Evolutionary conservation across 441 rosid species (phyloP).

Genomic region (Macaranga tanarius): DNA sequence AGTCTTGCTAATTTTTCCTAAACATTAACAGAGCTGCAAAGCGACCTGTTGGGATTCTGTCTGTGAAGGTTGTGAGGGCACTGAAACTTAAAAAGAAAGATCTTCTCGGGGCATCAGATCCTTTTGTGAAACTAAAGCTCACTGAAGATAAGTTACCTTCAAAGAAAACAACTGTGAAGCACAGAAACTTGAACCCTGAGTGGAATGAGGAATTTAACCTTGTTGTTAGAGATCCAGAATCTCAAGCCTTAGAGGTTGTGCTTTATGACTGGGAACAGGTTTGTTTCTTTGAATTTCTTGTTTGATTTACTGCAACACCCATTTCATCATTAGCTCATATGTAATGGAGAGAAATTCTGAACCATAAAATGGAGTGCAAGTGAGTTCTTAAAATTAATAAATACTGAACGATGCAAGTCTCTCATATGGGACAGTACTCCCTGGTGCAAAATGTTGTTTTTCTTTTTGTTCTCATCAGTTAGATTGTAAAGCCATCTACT

Average conservation of each 20-base stretch:
- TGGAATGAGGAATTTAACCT: constrained; percentile 89
- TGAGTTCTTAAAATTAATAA: background rate
- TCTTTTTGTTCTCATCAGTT: too few species aligned
- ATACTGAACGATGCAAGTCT: background rate
- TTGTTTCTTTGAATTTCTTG: constrained; percentile 7
- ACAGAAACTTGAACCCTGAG: constrained; percentile 91
- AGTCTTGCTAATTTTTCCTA: constrained; percentile 7
- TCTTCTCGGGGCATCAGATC: constrained; percentile 89
- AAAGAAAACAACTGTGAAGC: constrained; percentile 89
- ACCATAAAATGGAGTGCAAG: background rate
- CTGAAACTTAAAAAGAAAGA: constrained; percentile 83
- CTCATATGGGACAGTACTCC: background rate
- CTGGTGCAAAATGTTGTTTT: background rate
- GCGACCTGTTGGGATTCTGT: constrained; percentile 87
- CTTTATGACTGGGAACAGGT: constrained; percentile 99
- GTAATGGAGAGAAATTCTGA: background rate
- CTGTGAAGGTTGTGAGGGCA: constrained; percentile 77
- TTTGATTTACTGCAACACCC: background rate
- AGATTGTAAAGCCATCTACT: constrained; percentile 15
- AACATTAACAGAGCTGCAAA: constrained; percentile 66
- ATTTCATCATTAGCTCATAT: background rate
- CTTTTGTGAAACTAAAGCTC: constrained; percentile 87
- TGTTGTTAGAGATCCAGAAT: constrained; percentile 75
- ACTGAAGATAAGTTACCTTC: constrained; percentile 73
- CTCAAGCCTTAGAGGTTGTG: constrained; percentile 62